Evolutionary conservation across 306 rosid genomes (phyloP), one percentile per base, ranked within the genome.

Genomic region (Sechiopsis laciniata): DNA sequence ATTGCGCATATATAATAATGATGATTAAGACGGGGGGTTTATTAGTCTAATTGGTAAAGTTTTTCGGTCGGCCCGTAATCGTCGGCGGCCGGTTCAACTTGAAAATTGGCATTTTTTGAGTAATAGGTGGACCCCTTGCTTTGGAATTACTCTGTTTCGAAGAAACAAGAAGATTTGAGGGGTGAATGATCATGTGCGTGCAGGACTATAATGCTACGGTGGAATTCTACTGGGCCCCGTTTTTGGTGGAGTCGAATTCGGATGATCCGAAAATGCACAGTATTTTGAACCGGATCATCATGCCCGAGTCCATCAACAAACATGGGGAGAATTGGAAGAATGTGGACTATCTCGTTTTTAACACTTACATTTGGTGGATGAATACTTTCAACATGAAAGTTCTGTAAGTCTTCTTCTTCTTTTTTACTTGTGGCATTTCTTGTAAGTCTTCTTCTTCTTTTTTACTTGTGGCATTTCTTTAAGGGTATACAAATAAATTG

Each of bases 361-460:
- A 94, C 80, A 94, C 99, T 1, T 94, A 94, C 84, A 94, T 94
- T 45, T 94, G 99, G 99, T 94, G 99, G 99, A 94, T 94, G 99
- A 94, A 94, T 80, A 86, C 92, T 4, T 75, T 60, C 72, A 35
- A 51, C 3, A 94, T 94, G 96, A 94, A 94, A 87, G 85, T 94
- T 72, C 72, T 94, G 99, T 93, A 86, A 90, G 98, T 73, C n/a
- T n/a, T n/a, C n/a, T n/a, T n/a, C n/a, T n/a, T n/a, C n/a, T n/a
- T n/a, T n/a, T n/a, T n/a, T n/a, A n/a, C n/a, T n/a, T n/a, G n/a
- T n/a, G n/a, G n/a, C n/a, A n/a, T n/a, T n/a, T n/a, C n/a, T n/a
- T n/a, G n/a, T n/a, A n/a, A n/a, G n/a, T n/a, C n/a, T n/a, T n/a
- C n/a, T n/a, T n/a, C n/a, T n/a, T n/a, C n/a, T n/a, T n/a, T n/a